Base-by-base conservation (phyloP, 257 asterid genomes). In the Solanum tarapatanum region DNA sequence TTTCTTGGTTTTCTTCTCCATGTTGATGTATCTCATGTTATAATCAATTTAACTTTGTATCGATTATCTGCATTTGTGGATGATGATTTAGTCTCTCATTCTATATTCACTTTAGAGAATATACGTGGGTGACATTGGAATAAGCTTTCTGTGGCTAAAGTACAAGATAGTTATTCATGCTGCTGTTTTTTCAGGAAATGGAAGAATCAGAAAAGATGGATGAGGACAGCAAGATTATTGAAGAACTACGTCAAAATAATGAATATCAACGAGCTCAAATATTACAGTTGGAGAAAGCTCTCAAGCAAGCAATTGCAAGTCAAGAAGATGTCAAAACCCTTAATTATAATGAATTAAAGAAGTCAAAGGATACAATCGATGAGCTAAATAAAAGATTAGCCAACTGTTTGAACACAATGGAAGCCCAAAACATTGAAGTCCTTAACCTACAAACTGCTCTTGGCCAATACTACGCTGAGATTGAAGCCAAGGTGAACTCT, bases 191-290 rank as follows among this genome's bases (percentile, higher is more conserved):
- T 80, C 92, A 97, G 99, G 99, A 94, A 94, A 92, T 95, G 74
- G 99, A 97, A 92, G 99, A 97, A 90, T 97, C 99, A 30, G 99
- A 96, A 88, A 96, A 97, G 88, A 97, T 97, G 99, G 99, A 96
- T 60, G 98, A 97, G 91, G 99, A 97, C 89, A 96, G 92, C 92
- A 95, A 94, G 88, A 89, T 93, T 87, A 97, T 97, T 84, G 99
- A 96, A 93, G 98, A 95, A 87, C 88, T 97, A 83, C 95, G 94
- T 92, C 95, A 92, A 88, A 90, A 87, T 90, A 95, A 91, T 87
- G 96, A 94, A 88, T 94, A 90, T 84, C 97, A 96, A 90, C 93
- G 94, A 91, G 87, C 91, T 90, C 98, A 93, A 91, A 92, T 96
- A 69, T 86, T 92, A 87, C 98, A 90, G 80, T 88, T 97, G 95